Conservation (phyloP, 2,329 filamentous ascomycete genomes). For the Cladophialophora chaetospira region DNA sequence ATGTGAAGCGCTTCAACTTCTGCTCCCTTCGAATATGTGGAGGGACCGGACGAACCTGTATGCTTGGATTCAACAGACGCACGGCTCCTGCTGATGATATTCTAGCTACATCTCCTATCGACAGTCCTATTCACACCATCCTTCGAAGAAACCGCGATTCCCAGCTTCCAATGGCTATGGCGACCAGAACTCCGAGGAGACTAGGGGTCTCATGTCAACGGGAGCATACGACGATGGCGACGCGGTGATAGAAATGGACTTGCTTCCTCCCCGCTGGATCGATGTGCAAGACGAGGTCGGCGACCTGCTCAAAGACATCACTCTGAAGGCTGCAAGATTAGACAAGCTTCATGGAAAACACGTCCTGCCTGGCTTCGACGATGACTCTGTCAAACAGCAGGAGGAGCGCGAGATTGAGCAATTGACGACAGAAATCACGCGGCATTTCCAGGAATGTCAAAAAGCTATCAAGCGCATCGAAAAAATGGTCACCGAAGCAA, state of each 20-base stretch:
- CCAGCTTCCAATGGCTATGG: conserved; percentile 61
- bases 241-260: conserved; percentile 96
- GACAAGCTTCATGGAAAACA: conserved; percentile 97
- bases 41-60: conserved; percentile 99
- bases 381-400: conserved; percentile 81
- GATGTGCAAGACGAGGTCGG: conserved; percentile 93
- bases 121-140: conserved; percentile 96
- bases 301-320: conserved; percentile 76
- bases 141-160: conserved; percentile 78
- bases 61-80: conserved; percentile 36
- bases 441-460: conserved; percentile 86
- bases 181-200: conserved; percentile 66
- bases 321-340: conserved; percentile 77
- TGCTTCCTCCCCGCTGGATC: conserved; percentile 91
- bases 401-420: conserved; percentile 90
- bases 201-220: conserved; percentile 80
- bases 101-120: conserved; percentile 97
- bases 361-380: conserved; percentile 92
- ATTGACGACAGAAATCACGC: conserved; percentile 87
- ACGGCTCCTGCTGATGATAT: conserved; percentile 35
- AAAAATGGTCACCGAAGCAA: conserved; percentile 79
- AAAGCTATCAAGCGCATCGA: conserved; percentile 85
- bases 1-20: conserved; percentile 22
- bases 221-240: conserved; percentile 82
- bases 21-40: conserved; percentile 76